Percentiles rank a stretch among this genome's conserved stretches.
Conservation (phyloP, 2,329 filamentous ascomycete genomes). For the Diaporthe ampelina region DNA sequence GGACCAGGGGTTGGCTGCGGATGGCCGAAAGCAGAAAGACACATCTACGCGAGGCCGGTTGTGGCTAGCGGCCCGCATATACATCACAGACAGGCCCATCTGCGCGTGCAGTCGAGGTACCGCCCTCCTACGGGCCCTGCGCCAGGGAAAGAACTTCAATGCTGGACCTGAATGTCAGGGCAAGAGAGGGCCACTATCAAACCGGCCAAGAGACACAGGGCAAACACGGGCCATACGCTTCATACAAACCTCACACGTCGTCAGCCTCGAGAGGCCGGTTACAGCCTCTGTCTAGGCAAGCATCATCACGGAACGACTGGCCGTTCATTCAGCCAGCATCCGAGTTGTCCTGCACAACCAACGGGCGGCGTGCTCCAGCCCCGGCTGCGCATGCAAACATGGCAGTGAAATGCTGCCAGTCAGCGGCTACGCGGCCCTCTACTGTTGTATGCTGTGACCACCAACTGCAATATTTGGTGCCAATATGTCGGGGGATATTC, state of each 20-base stretch:
- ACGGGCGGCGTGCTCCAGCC: not conserved
- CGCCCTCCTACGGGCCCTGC: not conserved
- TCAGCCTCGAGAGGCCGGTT: conserved; percentile 3
- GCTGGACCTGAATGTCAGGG: not conserved
- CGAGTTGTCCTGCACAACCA: no score
- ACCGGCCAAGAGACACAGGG: conserved; percentile 7
- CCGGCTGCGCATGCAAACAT: not conserved
- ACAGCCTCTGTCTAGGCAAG: conserved; percentile 13
- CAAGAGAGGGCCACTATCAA: conserved; percentile 11
- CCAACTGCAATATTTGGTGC: not conserved
- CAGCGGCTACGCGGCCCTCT: conserved; percentile 1
- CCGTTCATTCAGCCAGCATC: not conserved
- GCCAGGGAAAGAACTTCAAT: no score
- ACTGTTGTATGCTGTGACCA: not conserved
- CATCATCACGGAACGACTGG: conserved; percentile 7
- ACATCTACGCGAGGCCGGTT: not conserved
- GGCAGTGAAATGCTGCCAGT: conserved; percentile 1
- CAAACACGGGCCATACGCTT: conserved; percentile 2
- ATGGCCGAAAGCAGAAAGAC: conserved; percentile 26
- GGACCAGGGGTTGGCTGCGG: not conserved
- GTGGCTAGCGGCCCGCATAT: not conserved
- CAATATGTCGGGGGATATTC: not conserved
- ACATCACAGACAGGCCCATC: not conserved
- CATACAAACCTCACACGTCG: not conserved
- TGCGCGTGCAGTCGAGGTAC: not conserved